Evolutionary conservation across 805 yeast genomes (phyloP).

Genomic region (Sugiyamaella qingdaonensis): DNA sequence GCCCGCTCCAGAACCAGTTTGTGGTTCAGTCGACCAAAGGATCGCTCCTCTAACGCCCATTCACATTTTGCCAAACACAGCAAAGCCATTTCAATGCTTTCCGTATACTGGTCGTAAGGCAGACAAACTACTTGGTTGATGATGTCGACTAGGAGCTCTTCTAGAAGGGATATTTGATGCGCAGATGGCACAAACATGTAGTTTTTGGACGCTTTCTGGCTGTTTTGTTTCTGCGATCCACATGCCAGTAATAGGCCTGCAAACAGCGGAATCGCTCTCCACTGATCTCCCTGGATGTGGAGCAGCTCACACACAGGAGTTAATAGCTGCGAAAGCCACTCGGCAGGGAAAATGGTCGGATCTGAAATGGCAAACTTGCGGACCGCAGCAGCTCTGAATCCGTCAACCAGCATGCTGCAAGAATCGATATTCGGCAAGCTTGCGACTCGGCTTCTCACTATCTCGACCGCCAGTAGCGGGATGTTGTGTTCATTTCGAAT

Average conservation of each 20-base stretch:
- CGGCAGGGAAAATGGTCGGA: constrained; percentile 23
- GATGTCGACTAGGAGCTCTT: constrained; percentile 8
- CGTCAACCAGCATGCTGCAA: constrained; percentile 19
- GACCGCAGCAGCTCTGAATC: constrained; percentile 21
- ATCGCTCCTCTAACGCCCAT: neutral
- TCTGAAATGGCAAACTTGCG: constrained; percentile 23
- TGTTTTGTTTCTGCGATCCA: neutral
- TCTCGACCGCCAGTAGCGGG: constrained; percentile 18
- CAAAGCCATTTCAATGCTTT: neutral
- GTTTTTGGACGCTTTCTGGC: neutral
- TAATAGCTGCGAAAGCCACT: constrained; percentile 19
- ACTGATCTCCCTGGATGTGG: constrained; percentile 9
- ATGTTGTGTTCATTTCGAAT: constrained; percentile 25
- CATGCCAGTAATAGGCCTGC: constrained; percentile 18
- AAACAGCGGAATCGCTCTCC: constrained; percentile 22
- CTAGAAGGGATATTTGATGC: neutral
- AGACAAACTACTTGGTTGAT: neutral
- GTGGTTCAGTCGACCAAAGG: constrained; percentile 4
- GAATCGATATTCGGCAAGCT: constrained; percentile 6
- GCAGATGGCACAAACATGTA: neutral
- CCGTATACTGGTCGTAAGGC: neutral
- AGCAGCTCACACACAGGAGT: constrained; percentile 9
- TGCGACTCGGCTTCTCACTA: constrained; percentile 19
- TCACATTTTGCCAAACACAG: constrained; percentile 6
- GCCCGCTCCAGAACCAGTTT: neutral